Conservation (phyloP, 345 rosid species). For the Boechera retrofracta region DNA sequence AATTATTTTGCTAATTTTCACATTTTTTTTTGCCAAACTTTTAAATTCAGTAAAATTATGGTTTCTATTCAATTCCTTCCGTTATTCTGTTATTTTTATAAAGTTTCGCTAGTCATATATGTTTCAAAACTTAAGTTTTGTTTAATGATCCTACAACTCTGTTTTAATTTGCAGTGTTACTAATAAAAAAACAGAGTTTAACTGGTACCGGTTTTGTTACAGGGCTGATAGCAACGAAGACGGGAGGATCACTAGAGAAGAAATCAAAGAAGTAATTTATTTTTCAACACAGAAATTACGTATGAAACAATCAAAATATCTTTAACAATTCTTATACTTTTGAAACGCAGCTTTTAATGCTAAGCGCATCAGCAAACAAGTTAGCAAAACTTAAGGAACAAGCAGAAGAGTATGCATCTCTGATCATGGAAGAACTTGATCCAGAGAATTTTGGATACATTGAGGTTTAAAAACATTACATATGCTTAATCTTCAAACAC, state of each 20-base stretch:
- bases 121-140: not conserved
- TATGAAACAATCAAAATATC: not conserved
- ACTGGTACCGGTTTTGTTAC: conserved; percentile 23
- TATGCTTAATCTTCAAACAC: conserved; percentile 9
- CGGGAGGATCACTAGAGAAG: conserved; percentile 80
- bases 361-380: conserved; percentile 96
- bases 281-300: not conserved
- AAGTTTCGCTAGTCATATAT: not conserved
- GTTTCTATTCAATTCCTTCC: no score
- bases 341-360: conserved; percentile 79
- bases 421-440: conserved; percentile 97
- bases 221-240: conserved; percentile 97
- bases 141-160: not conserved
- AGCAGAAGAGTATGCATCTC: conserved; percentile 88
- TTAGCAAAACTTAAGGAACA: conserved; percentile 88
- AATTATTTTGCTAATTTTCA: not conserved
- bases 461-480: conserved; percentile 58
- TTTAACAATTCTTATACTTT: not conserved
- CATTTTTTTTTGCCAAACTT: not conserved
- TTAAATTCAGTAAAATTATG: no score
- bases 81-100: not conserved
- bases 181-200: not conserved
- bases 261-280: conserved; percentile 74
- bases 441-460: conserved; percentile 93
- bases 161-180: not conserved